A percentile compares a stretch with the other conserved stretches of the same genome.
phyloP scores from a whole-genome alignment of 257 asterid genomes.

The Plantago ovata region DNA sequence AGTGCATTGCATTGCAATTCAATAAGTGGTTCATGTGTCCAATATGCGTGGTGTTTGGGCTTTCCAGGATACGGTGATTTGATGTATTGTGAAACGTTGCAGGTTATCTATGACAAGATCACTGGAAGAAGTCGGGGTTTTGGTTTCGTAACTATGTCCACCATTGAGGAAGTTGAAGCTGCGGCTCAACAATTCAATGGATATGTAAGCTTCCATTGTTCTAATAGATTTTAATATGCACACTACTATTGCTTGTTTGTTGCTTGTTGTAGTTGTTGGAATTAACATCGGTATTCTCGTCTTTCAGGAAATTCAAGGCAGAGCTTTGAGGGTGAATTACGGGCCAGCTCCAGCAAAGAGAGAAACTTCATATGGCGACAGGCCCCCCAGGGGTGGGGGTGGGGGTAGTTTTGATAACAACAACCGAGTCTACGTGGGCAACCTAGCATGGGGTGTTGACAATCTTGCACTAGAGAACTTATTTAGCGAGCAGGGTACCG shows the following conservation, averaged over 20 bases:
- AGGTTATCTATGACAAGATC: slow-evolving; percentile 87
- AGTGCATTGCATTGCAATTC: neutral
- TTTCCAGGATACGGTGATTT: neutral
- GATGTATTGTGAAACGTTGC: slow-evolving; percentile 18
- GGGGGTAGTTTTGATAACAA: slow-evolving; percentile 32
- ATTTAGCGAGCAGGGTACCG: slow-evolving; percentile 76
- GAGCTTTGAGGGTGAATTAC: slow-evolving; percentile 69
- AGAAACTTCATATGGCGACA: slow-evolving; percentile 45
- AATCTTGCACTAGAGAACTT: slow-evolving; percentile 50
- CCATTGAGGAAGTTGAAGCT: slow-evolving; percentile 62
- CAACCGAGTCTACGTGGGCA: slow-evolving; percentile 70
- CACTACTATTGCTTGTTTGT: neutral
- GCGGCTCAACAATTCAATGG: slow-evolving; percentile 80
- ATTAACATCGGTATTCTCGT: slow-evolving; percentile 12
- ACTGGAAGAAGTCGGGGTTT: slow-evolving; percentile 92
- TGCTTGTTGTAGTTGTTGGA: neutral
- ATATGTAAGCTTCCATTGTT: slow-evolving; percentile 48
- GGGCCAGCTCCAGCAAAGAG: slow-evolving; percentile 80
- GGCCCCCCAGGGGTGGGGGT: slow-evolving; percentile 50
- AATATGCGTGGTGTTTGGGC: neutral
- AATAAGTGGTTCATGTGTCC: neutral
- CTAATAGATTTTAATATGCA: neutral
- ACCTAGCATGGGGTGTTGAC: slow-evolving; percentile 87
- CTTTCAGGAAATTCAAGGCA: slow-evolving; percentile 77
- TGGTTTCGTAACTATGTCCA: slow-evolving; percentile 89